phyloP scores from a whole-genome alignment of 805 yeast species.

The Diddensiella santjacobensis region DNA sequence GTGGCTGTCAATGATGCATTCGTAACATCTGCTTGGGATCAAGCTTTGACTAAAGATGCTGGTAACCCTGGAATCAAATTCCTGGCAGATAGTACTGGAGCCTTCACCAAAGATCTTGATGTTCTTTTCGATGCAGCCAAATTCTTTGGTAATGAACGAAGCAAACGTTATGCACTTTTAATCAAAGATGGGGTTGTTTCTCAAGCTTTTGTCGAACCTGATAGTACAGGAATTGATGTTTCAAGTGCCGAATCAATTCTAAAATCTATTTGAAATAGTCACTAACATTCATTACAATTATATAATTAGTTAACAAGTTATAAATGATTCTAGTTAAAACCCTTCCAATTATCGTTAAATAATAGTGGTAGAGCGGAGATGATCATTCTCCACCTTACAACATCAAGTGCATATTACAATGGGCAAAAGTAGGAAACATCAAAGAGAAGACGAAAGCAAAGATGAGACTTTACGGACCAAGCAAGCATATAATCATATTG shows the following conservation, averaged over 20 bases:
- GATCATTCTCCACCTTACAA: too few relatives aligned
- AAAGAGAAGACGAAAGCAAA: not conserved
- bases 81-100: constrained; percentile 78
- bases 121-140: constrained; percentile 69
- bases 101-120: constrained; percentile 62
- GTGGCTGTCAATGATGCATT: constrained; percentile 85
- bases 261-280: constrained; percentile 21
- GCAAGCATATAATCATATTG: constrained; percentile 31
- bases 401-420: too few relatives aligned
- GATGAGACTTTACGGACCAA: not conserved
- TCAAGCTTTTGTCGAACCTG: constrained; percentile 73
- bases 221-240: constrained; percentile 60
- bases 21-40: constrained; percentile 78
- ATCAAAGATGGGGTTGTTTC: constrained; percentile 72
- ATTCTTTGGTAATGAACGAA: constrained; percentile 72
- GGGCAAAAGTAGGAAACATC: not conserved
- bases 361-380: too few relatives aligned
- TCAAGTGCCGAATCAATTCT: constrained; percentile 29
- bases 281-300: constrained; percentile 7
- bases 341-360: too few relatives aligned
- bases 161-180: constrained; percentile 70
- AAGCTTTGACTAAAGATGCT: constrained; percentile 30
- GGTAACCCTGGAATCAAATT: constrained; percentile 43
- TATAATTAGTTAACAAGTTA: constrained; percentile 1
- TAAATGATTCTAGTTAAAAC: constrained; percentile 3